These are phyloP conservation scores for Galeopsis tetrahit DNA, from an alignment of 257 asterid genomes.

Conservation along the genomic window DNA sequence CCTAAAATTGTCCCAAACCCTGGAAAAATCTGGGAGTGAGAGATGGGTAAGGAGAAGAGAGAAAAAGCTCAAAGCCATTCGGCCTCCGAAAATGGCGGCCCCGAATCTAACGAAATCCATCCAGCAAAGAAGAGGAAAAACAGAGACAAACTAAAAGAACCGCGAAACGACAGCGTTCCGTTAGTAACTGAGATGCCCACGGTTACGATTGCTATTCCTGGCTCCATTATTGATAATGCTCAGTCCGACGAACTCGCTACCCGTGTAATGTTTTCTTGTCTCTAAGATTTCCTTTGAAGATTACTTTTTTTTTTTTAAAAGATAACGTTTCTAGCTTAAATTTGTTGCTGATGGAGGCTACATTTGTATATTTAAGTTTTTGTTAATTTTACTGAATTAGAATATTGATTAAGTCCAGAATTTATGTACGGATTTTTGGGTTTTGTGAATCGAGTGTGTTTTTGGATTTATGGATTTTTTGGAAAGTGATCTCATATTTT, in stretches of 20 bases:
- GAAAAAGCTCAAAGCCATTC: conserved; percentile 32
- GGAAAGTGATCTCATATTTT: neutral
- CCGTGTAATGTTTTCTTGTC: conserved; percentile 44
- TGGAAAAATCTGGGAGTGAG: neutral
- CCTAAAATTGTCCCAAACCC: conserved; percentile 33
- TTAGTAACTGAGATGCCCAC: conserved; percentile 51
- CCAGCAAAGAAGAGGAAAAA: conserved; percentile 54
- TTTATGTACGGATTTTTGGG: neutral
- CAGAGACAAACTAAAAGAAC: conserved; percentile 37
- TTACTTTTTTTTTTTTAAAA: neutral
- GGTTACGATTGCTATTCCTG: conserved; percentile 74
- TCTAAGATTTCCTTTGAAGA: neutral
- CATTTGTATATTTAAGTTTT: conserved; percentile 4
- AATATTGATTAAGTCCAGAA: conserved; percentile 5
- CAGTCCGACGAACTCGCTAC: conserved; percentile 92
- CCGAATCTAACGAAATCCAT: conserved; percentile 45
- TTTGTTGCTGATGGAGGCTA: conserved; percentile 21
- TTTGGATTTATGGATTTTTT: conserved; percentile 13
- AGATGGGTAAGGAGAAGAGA: conserved; percentile 67
- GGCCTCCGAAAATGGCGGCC: conserved; percentile 37
- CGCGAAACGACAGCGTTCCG: conserved; percentile 33
- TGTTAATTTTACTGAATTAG: neutral
- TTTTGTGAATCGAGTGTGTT: neutral
- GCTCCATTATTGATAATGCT: conserved; percentile 79
- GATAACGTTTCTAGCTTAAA: neutral